Base-by-base conservation (phyloP, 352 stramenopile species). In the Globisporangium cederbergense region DNA sequence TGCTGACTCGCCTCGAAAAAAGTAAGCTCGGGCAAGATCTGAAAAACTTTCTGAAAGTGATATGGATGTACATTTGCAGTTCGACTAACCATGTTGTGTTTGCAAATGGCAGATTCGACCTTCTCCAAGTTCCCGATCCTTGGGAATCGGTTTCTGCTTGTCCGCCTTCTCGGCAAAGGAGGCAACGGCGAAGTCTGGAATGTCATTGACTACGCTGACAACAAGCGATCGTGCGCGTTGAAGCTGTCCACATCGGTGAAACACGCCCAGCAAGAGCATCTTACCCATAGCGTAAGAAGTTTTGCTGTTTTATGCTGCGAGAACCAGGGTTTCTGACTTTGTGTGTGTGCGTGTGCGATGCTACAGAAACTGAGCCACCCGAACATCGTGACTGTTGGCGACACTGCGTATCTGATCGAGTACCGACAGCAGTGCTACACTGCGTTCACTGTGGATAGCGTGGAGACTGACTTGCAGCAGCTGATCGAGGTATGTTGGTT, bases 171-270 rank as follows among this genome's bases (percentile, higher is more conserved):
- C 49, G 84, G 84, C 49, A 91, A 87, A 61, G 84, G 84, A 58
- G 84, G 84, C 36, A 91, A 93, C 46, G 84, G 84, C 45, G 84
- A 93, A 72, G 84, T 93, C 2, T 93, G 84, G 84, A 82, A 89
- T 40, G 77, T 91, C n/a, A 63, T 93, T 16, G 84, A 93, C 72
- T 93, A 86, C 55, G 77, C 73, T 28, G 77, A 90, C 61, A 67
- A 86, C 34, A 85, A 89, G 50, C 69, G 76, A 30, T 60, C 66
- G 3, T 90, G 79, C 36, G 84, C 84, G 28, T 62, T 93, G 20
- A 93, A 93, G 62, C 68, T 93, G 4, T 93, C 84, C 36, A 86
- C 82, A 11, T 91, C 82, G 1, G 75, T 86, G 67, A 76, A 83
- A 62, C 82, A 93, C 52, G 80, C 82, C 8, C 75, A 85, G 55